These are phyloP conservation scores for Centaurea solstitialis DNA, from an alignment of 129 eudicot genomes.

Conservation along the genomic window DNA sequence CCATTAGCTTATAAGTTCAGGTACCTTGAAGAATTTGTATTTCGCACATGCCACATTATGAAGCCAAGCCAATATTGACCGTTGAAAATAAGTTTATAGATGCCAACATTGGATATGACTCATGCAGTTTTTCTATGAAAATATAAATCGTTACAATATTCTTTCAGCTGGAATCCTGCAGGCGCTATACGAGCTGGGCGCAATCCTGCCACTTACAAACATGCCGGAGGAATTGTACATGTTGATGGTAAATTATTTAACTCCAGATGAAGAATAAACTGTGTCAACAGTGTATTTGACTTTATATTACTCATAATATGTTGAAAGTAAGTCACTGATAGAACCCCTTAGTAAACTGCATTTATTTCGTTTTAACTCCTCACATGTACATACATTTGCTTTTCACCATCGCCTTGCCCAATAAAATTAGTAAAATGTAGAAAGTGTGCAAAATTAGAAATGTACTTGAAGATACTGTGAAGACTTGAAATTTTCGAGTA, in stretches of 20 bases:
- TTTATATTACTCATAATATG: neutral
- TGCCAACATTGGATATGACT: neutral
- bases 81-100: neutral
- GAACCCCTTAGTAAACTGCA: neutral
- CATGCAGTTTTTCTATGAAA: neutral
- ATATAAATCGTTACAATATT: slow-evolving; percentile 8
- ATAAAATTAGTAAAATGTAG: neutral
- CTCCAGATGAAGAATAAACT: slow-evolving; percentile 1
- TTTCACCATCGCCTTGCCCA: neutral
- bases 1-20: slow-evolving; percentile 97
- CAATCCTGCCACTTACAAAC: slow-evolving; percentile 85
- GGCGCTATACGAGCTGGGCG: slow-evolving; percentile 94
- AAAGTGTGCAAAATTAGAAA: neutral
- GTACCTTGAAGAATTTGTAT: slow-evolving; percentile 32
- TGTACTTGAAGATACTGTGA: neutral
- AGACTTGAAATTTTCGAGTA: neutral
- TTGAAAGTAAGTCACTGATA: neutral
- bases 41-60: neutral
- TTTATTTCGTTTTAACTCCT: neutral
- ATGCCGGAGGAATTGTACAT: slow-evolving; percentile 62
- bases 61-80: neutral
- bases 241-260: slow-evolving; percentile 68
- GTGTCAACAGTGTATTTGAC: neutral
- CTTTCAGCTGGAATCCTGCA: slow-evolving; percentile 92
- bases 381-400: neutral